Base-by-base conservation (phyloP, 805 yeast species). In the Candida succiphila region DNA sequence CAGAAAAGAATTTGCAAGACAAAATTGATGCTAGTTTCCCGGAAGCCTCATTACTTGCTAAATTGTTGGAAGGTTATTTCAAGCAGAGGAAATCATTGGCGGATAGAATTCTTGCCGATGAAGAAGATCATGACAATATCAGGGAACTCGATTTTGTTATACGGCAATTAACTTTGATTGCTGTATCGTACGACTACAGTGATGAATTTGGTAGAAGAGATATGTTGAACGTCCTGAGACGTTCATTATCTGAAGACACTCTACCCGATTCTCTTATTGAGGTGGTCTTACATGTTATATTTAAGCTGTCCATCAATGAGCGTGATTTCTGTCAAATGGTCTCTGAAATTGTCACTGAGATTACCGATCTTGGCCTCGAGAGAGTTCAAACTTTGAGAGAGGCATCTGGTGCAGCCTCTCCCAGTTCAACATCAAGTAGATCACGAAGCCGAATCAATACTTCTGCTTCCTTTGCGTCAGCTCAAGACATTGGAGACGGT, bases 161-260 rank as follows among this genome's bases (percentile, higher is more conserved):
- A 27, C 75, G 75, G 37, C 95, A 92, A 53, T 54, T 89, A 16
- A 51, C 89, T 25, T 54, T 61, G 8, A 69, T 85, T 19, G 78
- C 88, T 1, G 69, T 69, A 20, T 71, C 72, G 25, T 81, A 80
- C 49, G 97, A 92, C 52, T 86, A 75, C 48, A 79, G 86, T 45
- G 96, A 92, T 60, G 95, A 88, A 54, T 71, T 82, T 30, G 96
- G 96, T 16, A 72, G 96, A 49, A 69, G 95, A 52, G 75, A 75
- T 29, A 75, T 86, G 73, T 58, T 82, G 26, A 67, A 63, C 21
- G 65, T 73, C 2, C 56, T 78, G 4, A 65, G 85, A 60, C 62
- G 72, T 17, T 61, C 77, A n/a, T 58, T 81, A 37, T 66, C 78
- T 1, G 65, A 70, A 27, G 79, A 74, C 33, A 62, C 68, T 13